Evolutionary conservation across 805 yeast species (phyloP).

Genomic region (Groenewaldozyma salmanticensis): DNA sequence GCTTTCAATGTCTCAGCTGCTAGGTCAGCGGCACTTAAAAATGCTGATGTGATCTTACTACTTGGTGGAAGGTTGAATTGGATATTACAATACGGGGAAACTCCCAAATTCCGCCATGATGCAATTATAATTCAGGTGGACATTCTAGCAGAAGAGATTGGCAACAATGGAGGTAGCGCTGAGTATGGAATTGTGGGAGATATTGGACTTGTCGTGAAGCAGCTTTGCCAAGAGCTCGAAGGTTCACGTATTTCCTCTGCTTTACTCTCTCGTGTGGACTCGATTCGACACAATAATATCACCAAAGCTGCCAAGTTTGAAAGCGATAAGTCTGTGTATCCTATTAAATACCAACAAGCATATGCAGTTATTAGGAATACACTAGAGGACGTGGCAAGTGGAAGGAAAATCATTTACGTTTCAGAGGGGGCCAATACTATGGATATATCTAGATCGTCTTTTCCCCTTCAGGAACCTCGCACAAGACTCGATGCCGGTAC

Average conservation of each 20-base stretch:
- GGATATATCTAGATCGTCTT: conserved; percentile 59
- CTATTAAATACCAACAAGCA: conserved; percentile 44
- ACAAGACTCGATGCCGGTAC: conserved; percentile 63
- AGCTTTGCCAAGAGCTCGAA: conserved; percentile 25
- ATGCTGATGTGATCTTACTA: conserved; percentile 50
- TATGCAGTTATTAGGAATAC: conserved; percentile 39
- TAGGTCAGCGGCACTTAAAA: conserved; percentile 46
- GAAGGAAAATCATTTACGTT: conserved; percentile 30
- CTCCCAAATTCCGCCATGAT: conserved; percentile 39
- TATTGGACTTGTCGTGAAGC: conserved; percentile 32
- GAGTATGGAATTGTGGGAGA: conserved; percentile 49
- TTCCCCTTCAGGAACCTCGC: conserved; percentile 43
- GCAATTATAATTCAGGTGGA: conserved; percentile 53
- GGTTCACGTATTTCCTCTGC: conserved; percentile 29
- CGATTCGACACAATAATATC: conserved; percentile 24
- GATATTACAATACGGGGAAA: conserved; percentile 59
- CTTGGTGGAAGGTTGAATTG: conserved; percentile 64
- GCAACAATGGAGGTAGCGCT: conserved; percentile 33
- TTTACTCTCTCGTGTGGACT: conserved; percentile 22
- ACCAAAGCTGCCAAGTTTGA: conserved; percentile 26
- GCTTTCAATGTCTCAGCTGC: conserved; percentile 50
- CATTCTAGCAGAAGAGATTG: conserved; percentile 42
- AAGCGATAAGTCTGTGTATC: conserved; percentile 20
- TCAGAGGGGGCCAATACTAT: conserved; percentile 73
- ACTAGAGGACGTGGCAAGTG: conserved; percentile 23